phyloP scores from a whole-genome alignment of 2,329 filamentous ascomycete species.

The Acrodontium crateriforme region DNA sequence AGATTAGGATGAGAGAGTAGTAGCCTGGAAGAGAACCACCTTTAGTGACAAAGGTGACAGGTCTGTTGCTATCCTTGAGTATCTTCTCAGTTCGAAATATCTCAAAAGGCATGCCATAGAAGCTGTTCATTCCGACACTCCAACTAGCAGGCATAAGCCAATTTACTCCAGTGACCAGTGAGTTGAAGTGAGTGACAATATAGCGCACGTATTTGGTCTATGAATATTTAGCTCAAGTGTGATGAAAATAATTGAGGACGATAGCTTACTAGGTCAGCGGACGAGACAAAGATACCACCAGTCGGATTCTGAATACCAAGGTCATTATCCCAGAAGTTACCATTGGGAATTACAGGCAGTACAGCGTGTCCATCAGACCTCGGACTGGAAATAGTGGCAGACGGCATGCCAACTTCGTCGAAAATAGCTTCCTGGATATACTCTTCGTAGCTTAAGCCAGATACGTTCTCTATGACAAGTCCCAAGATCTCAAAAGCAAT shows the following conservation, averaged over 20 bases:
- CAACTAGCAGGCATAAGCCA: conserved; percentile 31
- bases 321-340: conserved; percentile 28
- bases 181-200: conserved; percentile 28
- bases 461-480: conserved; percentile 26
- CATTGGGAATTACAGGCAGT: conserved; percentile 20
- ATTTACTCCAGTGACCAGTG: conserved; percentile 27
- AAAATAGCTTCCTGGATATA: conserved; percentile 29
- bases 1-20: conserved; percentile 24
- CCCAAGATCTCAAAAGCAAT: conserved; percentile 29
- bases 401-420: conserved; percentile 24
- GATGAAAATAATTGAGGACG: too few species aligned
- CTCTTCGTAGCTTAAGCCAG: conserved; percentile 22
- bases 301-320: conserved; percentile 30
- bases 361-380: conserved; percentile 25
- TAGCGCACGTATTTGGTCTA: conserved; percentile 31
- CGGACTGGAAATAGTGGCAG: conserved; percentile 19
- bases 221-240: too few species aligned
- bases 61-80: conserved; percentile 21
- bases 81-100: conserved; percentile 30
- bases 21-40: conserved; percentile 31
- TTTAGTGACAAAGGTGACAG: conserved; percentile 34
- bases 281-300: conserved; percentile 30
- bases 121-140: conserved; percentile 22
- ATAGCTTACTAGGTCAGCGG: conserved; percentile 29
- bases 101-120: conserved; percentile 37